phyloP scores from a whole-genome alignment of 2,329 filamentous ascomycete species.

The Epichloe uncinata region DNA sequence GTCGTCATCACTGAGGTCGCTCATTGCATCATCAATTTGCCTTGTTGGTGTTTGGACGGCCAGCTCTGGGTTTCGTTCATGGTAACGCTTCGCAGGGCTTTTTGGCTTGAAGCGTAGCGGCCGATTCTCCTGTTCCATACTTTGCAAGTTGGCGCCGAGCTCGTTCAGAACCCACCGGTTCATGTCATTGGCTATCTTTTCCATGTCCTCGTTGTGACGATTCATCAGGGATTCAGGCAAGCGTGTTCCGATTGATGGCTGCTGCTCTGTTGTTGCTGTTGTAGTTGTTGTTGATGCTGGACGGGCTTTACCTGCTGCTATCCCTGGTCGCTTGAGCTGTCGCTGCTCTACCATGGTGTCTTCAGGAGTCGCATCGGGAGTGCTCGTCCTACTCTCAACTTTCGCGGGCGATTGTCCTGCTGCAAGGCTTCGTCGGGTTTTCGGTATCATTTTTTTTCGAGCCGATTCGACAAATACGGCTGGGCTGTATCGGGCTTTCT shows the following conservation, averaged over 20 bases:
- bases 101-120: conserved; percentile 41
- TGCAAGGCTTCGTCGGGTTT: conserved; percentile 9
- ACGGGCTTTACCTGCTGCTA: conserved; percentile 12
- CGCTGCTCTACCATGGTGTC: conserved; percentile 10
- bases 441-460: conserved; percentile 19
- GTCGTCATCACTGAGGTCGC: conserved; percentile 29
- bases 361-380: conserved; percentile 1
- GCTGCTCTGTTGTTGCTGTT: conserved; percentile 3
- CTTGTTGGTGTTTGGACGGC: neutral
- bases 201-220: conserved; percentile 30
- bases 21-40: conserved; percentile 20
- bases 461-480: conserved; percentile 44
- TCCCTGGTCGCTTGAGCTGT: conserved; percentile 22
- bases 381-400: neutral
- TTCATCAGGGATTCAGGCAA: conserved; percentile 21
- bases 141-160: conserved; percentile 39
- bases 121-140: conserved; percentile 28
- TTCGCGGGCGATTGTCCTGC: conserved; percentile 4
- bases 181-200: conserved; percentile 40
- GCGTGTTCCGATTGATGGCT: conserved; percentile 11
- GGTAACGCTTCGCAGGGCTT: conserved; percentile 38
- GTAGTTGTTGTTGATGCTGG: conserved; percentile 3
- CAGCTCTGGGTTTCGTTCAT: conserved; percentile 38
- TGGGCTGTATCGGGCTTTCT: conserved; percentile 27
- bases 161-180: conserved; percentile 45